Evolutionary conservation across 805 yeast genomes (phyloP).

Genomic region (Schizosaccharomyces osmophilus): DNA sequence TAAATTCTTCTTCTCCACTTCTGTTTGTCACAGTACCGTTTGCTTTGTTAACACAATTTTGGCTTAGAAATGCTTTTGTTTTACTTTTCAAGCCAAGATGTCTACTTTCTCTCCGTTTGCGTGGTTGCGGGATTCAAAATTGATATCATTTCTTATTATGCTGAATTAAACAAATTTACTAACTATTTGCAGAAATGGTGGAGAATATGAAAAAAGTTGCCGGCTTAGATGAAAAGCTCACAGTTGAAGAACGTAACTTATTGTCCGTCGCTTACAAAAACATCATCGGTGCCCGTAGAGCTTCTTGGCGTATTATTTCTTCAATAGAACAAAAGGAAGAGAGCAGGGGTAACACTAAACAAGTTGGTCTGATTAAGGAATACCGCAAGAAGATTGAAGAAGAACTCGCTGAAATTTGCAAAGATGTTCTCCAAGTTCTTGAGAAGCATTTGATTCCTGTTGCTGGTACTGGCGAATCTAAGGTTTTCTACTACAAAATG

Average conservation of each 20-base stretch:
- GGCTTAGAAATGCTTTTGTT: no score
- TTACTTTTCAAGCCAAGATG: no score
- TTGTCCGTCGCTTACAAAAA: slow-evolving; percentile 94
- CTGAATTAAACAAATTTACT: not conserved
- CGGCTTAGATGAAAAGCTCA: slow-evolving; percentile 78
- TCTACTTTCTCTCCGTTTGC: no score
- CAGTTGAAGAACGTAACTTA: slow-evolving; percentile 93
- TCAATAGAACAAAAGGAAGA: slow-evolving; percentile 97
- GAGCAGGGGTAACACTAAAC: slow-evolving; percentile 77
- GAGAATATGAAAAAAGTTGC: slow-evolving; percentile 96
- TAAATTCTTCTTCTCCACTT: no score
- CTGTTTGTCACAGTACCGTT: no score
- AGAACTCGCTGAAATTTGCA: slow-evolving; percentile 80
- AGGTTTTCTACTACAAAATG: slow-evolving; percentile 96
- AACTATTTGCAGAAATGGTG: slow-evolving; percentile 20
- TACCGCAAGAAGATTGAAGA: slow-evolving; percentile 86
- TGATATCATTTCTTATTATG: not conserved
- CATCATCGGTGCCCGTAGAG: slow-evolving; percentile 97
- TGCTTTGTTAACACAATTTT: no score
- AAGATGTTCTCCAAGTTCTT: slow-evolving; percentile 72
- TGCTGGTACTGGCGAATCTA: slow-evolving; percentile 90
- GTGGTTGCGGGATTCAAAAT: not conserved
- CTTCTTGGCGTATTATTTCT: slow-evolving; percentile 96
- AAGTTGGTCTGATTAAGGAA: slow-evolving; percentile 70
- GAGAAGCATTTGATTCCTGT: slow-evolving; percentile 76